A percentile compares a stretch with the other conserved stretches of the same genome.
Evolutionary conservation across 2,329 filamentous ascomycete genomes (phyloP).

Genomic region (Pseudogymnoascus sp.): DNA sequence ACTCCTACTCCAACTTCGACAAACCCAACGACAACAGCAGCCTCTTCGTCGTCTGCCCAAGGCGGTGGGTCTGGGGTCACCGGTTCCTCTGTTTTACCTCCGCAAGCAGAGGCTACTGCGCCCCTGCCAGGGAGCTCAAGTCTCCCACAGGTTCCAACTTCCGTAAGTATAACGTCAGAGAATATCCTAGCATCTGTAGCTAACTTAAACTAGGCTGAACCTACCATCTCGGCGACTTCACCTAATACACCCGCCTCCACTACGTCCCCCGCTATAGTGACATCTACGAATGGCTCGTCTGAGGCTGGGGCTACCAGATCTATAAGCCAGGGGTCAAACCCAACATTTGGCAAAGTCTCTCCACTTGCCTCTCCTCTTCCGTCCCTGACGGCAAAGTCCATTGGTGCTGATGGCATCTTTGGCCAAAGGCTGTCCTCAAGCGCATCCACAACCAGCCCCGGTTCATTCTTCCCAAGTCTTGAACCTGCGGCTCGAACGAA

Average conservation of each 20-base stretch:
- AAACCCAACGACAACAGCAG: neutral
- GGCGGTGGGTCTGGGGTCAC: neutral
- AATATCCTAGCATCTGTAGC: neutral
- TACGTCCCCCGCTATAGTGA: neutral
- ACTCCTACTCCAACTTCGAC: neutral
- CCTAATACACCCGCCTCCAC: neutral
- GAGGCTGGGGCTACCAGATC: neutral
- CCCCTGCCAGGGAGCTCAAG: neutral
- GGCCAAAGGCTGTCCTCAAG: neutral
- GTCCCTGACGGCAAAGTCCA: neutral
- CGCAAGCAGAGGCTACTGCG: neutral
- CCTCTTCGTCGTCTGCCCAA: neutral
- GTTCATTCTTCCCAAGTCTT: neutral
- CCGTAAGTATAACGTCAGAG: neutral
- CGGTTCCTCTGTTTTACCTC: neutral
- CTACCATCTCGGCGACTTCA: neutral
- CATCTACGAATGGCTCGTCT: neutral
- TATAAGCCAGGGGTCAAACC: neutral
- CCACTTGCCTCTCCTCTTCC: neutral
- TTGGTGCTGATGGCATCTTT: neutral
- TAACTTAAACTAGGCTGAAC: neutral
- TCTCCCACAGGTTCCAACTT: neutral
- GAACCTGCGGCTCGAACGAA: neutral
- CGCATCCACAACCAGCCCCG: neutral
- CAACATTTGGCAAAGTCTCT: neutral